Conservation (phyloP, 192 early-diverging fungal genomes). For the Coemansia sp. region DNA sequence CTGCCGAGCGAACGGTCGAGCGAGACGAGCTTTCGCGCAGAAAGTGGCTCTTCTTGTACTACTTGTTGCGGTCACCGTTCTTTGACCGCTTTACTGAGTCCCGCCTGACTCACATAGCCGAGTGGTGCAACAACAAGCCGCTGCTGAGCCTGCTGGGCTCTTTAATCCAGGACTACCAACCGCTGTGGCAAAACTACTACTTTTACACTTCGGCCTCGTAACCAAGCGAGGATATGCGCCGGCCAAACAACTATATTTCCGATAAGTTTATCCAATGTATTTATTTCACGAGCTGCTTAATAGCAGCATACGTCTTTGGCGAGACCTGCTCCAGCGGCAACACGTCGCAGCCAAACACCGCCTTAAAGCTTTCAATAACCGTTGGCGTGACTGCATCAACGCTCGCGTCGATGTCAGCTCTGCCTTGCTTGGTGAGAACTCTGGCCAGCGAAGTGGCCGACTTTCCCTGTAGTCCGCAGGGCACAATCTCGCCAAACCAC, state of each 20-base stretch:
- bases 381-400: constrained; percentile 18
- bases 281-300: constrained; percentile 20
- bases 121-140: constrained; percentile 67
- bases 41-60: constrained; percentile 70
- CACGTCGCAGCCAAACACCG: constrained; percentile 28
- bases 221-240: background rate
- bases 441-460: constrained; percentile 66
- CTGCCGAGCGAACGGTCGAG: constrained; percentile 64
- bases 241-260: too few relatives aligned
- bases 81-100: constrained; percentile 71
- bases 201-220: constrained; percentile 77
- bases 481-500: constrained; percentile 88
- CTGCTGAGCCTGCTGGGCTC: constrained; percentile 74
- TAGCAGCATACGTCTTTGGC: constrained; percentile 16
- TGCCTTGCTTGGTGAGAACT: constrained; percentile 5
- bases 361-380: constrained; percentile 30
- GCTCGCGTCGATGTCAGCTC: background rate
- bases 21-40: constrained; percentile 73
- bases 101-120: constrained; percentile 62
- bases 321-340: constrained; percentile 32
- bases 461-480: constrained; percentile 82
- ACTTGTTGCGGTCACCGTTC: constrained; percentile 82
- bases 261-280: background rate
- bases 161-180: constrained; percentile 83
- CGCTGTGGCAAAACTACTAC: constrained; percentile 85